A percentile compares a stretch with the other conserved stretches of the same genome.
phyloP scores from a whole-genome alignment of 768 basidiomycete species.

The Trametes elegans region DNA sequence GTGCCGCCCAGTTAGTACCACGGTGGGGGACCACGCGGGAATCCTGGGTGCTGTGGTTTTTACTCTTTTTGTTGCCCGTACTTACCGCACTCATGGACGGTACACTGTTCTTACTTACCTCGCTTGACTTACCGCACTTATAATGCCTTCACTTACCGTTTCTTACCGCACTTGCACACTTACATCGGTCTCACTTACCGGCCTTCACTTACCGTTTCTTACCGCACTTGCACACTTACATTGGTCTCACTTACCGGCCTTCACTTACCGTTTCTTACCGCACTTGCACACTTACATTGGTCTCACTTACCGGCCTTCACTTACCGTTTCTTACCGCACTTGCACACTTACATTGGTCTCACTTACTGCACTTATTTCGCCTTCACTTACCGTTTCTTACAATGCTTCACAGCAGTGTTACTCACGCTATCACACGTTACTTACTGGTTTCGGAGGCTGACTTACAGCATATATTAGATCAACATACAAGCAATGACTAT shows the following conservation, averaged over 20 bases:
- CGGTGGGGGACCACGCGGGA: slow-evolving; percentile 65
- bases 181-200: not conserved
- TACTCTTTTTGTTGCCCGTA: slow-evolving; percentile 15
- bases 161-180: not conserved
- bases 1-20: slow-evolving; percentile 65
- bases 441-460: no score
- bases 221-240: no score
- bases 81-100: no score
- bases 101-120: no score
- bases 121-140: slow-evolving; percentile 8
- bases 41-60: slow-evolving; percentile 44
- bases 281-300: slow-evolving; percentile 5
- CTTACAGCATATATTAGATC: no score
- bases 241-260: no score
- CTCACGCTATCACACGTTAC: no score
- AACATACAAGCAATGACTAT: no score
- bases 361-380: not conserved
- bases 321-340: not conserved
- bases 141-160: no score
- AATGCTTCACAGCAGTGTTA: no score
- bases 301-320: slow-evolving; percentile 2
- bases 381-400: not conserved
- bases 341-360: not conserved
- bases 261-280: not conserved
- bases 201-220: not conserved